These are phyloP conservation scores for Oenanthe javanica DNA, from an alignment of 140 eudicot species.

Conservation along the genomic window DNA sequence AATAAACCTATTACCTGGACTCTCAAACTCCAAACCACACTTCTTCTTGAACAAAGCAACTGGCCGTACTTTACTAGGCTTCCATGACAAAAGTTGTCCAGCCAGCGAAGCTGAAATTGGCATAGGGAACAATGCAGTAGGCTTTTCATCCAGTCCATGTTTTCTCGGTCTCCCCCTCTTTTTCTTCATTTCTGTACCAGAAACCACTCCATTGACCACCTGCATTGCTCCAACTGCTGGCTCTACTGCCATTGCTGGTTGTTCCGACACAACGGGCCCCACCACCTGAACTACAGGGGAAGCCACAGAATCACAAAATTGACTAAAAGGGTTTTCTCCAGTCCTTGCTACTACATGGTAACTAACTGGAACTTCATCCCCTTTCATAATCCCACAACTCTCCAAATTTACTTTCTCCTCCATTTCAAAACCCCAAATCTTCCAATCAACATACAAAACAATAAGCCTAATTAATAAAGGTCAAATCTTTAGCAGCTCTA, in stretches of 20 bases:
- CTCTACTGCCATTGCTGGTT: background rate
- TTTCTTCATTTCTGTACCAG: constrained; percentile 36
- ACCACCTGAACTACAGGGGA: background rate
- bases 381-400: constrained; percentile 16
- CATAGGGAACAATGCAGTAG: background rate
- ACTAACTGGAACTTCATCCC: constrained; percentile 6
- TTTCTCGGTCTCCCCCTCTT: constrained; percentile 93
- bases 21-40: constrained; percentile 44
- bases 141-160: constrained; percentile 55
- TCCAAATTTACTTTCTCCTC: constrained; percentile 18
- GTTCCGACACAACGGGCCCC: background rate
- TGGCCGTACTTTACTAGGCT: constrained; percentile 35
- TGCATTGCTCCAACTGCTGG: background rate
- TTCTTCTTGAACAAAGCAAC: constrained; percentile 31
- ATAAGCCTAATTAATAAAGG: constrained; percentile 8
- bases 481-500: constrained; percentile 6
- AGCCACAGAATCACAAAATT: background rate
- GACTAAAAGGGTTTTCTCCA: background rate
- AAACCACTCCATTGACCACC: constrained; percentile 13
- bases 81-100: constrained; percentile 57
- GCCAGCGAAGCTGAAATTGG: too few species aligned
- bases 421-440: constrained; percentile 17
- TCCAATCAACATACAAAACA: background rate
- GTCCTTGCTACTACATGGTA: constrained; percentile 1
- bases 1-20: constrained; percentile 37